Evolutionary conservation across 164 flowering plant genomes (phyloP), one percentile per base, ranked within the genome.

Genomic region (Cinnamomum chago): DNA sequence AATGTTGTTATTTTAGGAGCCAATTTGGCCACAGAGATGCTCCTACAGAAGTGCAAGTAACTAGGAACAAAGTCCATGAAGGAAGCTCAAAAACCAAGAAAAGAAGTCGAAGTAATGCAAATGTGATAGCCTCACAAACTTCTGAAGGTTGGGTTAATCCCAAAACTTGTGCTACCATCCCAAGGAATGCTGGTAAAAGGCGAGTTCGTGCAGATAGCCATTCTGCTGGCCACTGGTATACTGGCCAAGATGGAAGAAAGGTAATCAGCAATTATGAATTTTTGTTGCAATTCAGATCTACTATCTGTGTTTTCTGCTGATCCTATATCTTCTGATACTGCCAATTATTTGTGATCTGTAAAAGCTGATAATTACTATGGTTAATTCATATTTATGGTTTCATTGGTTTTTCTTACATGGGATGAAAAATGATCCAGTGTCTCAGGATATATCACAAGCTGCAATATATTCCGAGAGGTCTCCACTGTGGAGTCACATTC

Each of bases 211-310:
- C 92, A n/a, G 78, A 69, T 60, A 83, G 85, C 22, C 76, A 72
- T 71, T 76, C 90, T 72, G 68, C 82, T 47, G 97, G 98, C 64
- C 89, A 83, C 67, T 95, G 98, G 98, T 85, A 76, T 78, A 90
- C 95, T 17, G 84, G 75, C 68, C 68, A 82, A 67, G 90, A 84
- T 67, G 98, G 95, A 70, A 87, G 77, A 78, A 90, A 82, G 92
- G 98, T 92, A 84, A 74, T 76, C 69, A 18, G 25, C 50, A 24
- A 25, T 23, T 24, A 3, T 47, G 30, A 23, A 2, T 10, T 5
- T 35, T 40, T 40, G 23, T 40, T 18, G 27, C 10, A 24, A 24
- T 62, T 17, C 28, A 18, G 18, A n/a, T 28, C 9, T 50, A 24
- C 14, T 11, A 55, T 7, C 5, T 3, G 10, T 22, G 12, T 13